Percentiles rank a stretch among this genome's conserved stretches.
phyloP scores from a whole-genome alignment of 148 eudicot genomes.

The Diospyros kaki region DNA sequence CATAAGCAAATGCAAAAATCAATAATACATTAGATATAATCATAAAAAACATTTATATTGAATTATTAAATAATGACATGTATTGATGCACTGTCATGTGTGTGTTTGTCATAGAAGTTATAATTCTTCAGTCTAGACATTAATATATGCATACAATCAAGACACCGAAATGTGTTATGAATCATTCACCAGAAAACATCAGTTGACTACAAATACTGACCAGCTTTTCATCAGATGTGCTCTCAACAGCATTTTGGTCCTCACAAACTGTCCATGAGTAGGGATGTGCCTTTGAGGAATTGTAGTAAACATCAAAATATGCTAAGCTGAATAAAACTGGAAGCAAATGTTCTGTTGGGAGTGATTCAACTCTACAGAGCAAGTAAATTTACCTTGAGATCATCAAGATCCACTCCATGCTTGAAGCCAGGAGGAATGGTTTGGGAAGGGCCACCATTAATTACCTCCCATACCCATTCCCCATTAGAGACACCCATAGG shows the following conservation, averaged over 20 bases:
- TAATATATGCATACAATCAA: not conserved
- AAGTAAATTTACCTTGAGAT: slow-evolving; percentile 55
- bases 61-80: not conserved
- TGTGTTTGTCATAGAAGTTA: not conserved
- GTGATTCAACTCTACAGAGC: slow-evolving; percentile 7
- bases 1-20: not conserved
- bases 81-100: not conserved
- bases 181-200: not conserved
- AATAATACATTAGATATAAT: not conserved
- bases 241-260: slow-evolving; percentile 29
- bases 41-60: not conserved
- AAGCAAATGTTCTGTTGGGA: not conserved
- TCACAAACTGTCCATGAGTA: slow-evolving; percentile 58
- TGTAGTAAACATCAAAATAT: slow-evolving; percentile 14
- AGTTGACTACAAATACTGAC: slow-evolving; percentile 31
- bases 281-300: slow-evolving; percentile 53
- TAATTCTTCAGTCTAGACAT: not conserved
- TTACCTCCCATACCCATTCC: slow-evolving; percentile 80
- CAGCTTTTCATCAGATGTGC: slow-evolving; percentile 41
- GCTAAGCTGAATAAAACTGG: not conserved
- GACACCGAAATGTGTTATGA: not conserved
- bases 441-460: slow-evolving; percentile 69
- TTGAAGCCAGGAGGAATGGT: slow-evolving; percentile 76
- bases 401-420: slow-evolving; percentile 74
- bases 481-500: slow-evolving; percentile 85